A percentile compares a stretch with the other conserved stretches of the same genome.
Evolutionary conservation across 768 basidiomycete species (phyloP).

Genomic region (Strobilomyces confusus): DNA sequence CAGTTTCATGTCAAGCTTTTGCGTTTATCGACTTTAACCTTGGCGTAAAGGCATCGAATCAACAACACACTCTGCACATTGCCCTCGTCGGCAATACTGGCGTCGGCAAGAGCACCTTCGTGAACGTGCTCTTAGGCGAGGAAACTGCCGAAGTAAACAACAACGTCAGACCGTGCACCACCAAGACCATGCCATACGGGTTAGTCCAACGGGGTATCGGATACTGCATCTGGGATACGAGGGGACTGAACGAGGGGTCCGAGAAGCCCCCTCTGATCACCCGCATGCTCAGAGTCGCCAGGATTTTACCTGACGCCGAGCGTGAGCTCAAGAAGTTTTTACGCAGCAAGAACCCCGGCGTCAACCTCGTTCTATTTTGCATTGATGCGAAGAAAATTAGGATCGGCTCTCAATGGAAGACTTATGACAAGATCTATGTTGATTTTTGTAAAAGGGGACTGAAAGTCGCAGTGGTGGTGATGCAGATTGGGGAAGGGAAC

Average conservation of each 20-base stretch:
- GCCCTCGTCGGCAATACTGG: constrained; percentile 24
- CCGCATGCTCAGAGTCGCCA: neutral
- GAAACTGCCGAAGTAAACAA: constrained; percentile 13
- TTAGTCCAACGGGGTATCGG: constrained; percentile 2
- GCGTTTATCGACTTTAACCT: neutral
- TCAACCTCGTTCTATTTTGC: constrained; percentile 22
- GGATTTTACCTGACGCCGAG: constrained; percentile 14
- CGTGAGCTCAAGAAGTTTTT: constrained; percentile 16
- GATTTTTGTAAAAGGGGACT: constrained; percentile 11
- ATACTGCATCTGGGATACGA: constrained; percentile 25
- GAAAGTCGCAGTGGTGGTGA: constrained; percentile 19
- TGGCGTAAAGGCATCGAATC: neutral
- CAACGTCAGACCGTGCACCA: constrained; percentile 21
- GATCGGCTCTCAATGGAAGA: constrained; percentile 15
- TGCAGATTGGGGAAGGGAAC: constrained; percentile 7
- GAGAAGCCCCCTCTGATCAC: neutral
- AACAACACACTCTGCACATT: constrained; percentile 8
- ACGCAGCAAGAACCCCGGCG: constrained; percentile 3
- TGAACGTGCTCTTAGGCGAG: constrained; percentile 21
- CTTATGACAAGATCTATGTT: constrained; percentile 14
- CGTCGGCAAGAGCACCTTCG: constrained; percentile 26
- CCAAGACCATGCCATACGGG: neutral
- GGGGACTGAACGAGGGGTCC: constrained; percentile 21
- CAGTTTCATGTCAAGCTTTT: neutral
- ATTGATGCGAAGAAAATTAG: constrained; percentile 19